Evolutionary conservation across 306 rosid genomes (phyloP).

Genomic region (Cyclanthera cordifolia): DNA sequence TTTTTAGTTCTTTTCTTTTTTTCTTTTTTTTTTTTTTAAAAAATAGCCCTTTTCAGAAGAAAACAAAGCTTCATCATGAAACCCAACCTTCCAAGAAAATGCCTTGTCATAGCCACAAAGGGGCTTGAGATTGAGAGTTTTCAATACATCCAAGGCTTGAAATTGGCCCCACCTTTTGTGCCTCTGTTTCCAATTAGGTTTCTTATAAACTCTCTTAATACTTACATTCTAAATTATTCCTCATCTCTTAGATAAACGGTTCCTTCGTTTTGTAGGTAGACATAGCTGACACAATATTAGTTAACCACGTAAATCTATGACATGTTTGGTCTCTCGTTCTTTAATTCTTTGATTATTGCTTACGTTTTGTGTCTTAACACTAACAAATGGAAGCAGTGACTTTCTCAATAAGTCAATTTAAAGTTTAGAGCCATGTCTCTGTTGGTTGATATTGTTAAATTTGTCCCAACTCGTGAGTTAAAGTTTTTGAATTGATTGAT

Average conservation of each 20-base stretch:
- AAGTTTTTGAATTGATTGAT: too few relatives aligned
- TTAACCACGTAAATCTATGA: too few relatives aligned
- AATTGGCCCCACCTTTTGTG: background rate
- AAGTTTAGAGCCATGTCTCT: background rate
- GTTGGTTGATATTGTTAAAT: too few relatives aligned
- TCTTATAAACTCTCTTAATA: background rate
- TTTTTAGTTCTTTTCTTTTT: background rate
- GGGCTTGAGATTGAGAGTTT: background rate
- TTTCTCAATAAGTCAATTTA: background rate
- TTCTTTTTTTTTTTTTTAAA: too few relatives aligned
- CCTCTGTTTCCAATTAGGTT: conserved; percentile 4
- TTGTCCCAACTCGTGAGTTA: too few relatives aligned
- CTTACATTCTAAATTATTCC: too few relatives aligned
- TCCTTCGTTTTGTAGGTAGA: too few relatives aligned
- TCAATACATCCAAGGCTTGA: background rate
- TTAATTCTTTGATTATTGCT: too few relatives aligned
- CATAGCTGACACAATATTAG: too few relatives aligned
- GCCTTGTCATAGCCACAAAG: conserved; percentile 11
- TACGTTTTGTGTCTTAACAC: too few relatives aligned
- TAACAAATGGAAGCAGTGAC: background rate
- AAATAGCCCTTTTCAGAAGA: background rate
- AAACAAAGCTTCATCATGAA: background rate
- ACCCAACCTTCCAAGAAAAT: conserved; percentile 1
- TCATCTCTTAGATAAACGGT: too few relatives aligned
- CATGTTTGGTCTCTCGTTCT: too few relatives aligned